Evolutionary conservation across 139 green algal species (phyloP), one percentile per base, ranked within the genome.

Genomic region (Astrephomene gubernaculifera): DNA sequence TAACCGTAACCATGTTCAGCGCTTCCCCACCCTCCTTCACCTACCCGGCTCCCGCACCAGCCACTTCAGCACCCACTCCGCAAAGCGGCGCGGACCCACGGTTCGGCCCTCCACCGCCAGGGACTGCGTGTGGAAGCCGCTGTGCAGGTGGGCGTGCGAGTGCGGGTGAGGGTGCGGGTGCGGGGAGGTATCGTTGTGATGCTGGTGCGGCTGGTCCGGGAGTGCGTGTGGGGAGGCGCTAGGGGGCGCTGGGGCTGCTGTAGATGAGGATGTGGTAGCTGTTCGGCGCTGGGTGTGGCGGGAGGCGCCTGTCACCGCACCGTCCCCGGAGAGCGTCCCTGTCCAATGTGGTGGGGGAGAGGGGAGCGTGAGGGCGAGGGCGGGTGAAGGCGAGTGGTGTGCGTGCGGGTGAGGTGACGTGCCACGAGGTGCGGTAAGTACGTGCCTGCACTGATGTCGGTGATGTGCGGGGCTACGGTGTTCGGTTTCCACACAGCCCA

Each of bases 21-120:
- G n/a, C n/a, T n/a, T n/a, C n/a, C n/a, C n/a, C n/a, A n/a, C 8
- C 22, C 60, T 67, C n/a, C 43, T 31, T 7, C 2, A 7, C 44
- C 12, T 36, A 88, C 83, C 83, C 52, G 64, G 73, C 63, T 81
- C 60, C 63, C 33, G 22, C 33, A 79, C 52, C 49, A 84, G 41
- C 4, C 60, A 73, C 29, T 29, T 35, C 38, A 52, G 1, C 36
- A 72, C 70, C 33, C 76, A 91, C 9, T 17, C 24, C 14, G 85
- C 76, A 29, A 90, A 88, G 70, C 69, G 79, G 9, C 38, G 60
- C 78, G 88, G 85, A 31, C 78, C 71, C 31, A 68, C 41, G 1
- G 87, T 82, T 31, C 38, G 21, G 1, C 71, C 75, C 35, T 27
- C 33, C 2, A 43, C 74, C 45, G 80, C 36, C 25, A 82, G 31